phyloP scores from a whole-genome alignment of 2,329 filamentous ascomycete species.

The Kalmusia sp. region DNA sequence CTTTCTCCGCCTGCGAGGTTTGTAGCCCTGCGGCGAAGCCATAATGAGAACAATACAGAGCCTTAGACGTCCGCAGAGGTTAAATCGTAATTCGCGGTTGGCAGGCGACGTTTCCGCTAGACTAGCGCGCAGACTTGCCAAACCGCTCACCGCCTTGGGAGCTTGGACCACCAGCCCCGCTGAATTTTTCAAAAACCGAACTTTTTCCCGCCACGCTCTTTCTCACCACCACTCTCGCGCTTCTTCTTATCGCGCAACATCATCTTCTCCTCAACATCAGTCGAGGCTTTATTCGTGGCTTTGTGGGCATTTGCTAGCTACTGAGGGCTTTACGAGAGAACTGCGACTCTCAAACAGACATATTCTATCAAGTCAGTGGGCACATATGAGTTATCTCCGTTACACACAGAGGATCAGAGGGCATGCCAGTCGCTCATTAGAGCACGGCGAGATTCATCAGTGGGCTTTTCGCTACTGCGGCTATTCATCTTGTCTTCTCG shows the following conservation, averaged over 20 bases:
- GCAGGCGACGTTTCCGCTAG: constrained; percentile 9
- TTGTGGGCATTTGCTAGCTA: constrained; percentile 43
- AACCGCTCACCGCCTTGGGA: constrained; percentile 9
- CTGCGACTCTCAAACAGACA: constrained; percentile 22
- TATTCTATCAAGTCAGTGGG: constrained; percentile 50
- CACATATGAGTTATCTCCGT: constrained; percentile 48
- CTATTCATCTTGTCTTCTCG: constrained; percentile 53
- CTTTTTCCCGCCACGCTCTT: constrained; percentile 12
- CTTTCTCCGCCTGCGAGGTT: constrained; percentile 53
- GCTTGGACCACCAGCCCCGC: constrained; percentile 13
- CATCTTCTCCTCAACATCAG: constrained; percentile 25
- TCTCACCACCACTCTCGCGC: constrained; percentile 21
- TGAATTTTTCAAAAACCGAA: constrained; percentile 1
- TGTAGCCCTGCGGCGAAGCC: constrained; percentile 45
- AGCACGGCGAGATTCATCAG: constrained; percentile 46
- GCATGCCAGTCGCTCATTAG: constrained; percentile 44
- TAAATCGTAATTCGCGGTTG: background rate
- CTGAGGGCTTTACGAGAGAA: constrained; percentile 38
- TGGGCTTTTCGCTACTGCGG: constrained; percentile 50
- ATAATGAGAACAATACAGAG: constrained; percentile 21
- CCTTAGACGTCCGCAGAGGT: background rate
- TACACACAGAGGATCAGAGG: constrained; percentile 44
- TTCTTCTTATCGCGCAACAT: constrained; percentile 24
- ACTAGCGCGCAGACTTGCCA: background rate
- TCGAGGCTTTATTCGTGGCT: constrained; percentile 37